A percentile compares a stretch with the other conserved stretches of the same genome.
phyloP scores from a whole-genome alignment of 371 early-diverging fungal species.

The Syncephalastrum monosporum region DNA sequence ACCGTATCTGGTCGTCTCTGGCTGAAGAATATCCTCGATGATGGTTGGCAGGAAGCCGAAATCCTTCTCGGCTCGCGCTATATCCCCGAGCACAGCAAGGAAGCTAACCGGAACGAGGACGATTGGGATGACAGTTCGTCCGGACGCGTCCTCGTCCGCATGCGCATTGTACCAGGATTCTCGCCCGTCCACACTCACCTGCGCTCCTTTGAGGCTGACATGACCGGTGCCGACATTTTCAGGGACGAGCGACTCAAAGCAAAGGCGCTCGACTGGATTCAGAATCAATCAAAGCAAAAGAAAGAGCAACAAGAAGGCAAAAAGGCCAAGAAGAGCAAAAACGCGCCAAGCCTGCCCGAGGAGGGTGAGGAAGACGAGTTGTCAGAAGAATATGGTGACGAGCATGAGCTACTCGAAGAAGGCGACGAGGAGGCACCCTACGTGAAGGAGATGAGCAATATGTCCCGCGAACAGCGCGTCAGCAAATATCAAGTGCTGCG shows the following conservation, averaged over 20 bases:
- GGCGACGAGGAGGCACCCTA: conserved; percentile 17
- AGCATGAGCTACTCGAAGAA: conserved; percentile 8
- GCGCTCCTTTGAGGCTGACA: conserved; percentile 27
- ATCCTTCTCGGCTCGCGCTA: conserved; percentile 22
- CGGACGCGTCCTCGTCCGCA: conserved; percentile 25
- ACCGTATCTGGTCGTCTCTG: conserved; percentile 40
- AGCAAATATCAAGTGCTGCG: conserved; percentile 32
- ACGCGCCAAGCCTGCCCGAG: conserved; percentile 14
- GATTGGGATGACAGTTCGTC: conserved; percentile 27
- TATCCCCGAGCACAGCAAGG: conserved; percentile 25
- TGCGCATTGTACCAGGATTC: conserved; percentile 37
- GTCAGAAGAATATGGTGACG: conserved; percentile 29
- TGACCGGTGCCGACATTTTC: conserved; percentile 43
- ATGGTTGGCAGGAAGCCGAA: conserved; percentile 31
- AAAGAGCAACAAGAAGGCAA: conserved; percentile 1
- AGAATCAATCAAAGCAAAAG: conserved; percentile 19
- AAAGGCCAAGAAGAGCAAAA: conserved; percentile 12
- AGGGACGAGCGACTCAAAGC: conserved; percentile 23
- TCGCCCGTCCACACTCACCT: conserved; percentile 41
- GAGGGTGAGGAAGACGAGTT: conserved; percentile 5
- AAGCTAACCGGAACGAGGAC: conserved; percentile 38
- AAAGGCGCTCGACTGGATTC: conserved; percentile 36
- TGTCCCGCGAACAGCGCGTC: conserved; percentile 18
- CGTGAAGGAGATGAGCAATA: conserved; percentile 21
- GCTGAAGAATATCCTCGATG: conserved; percentile 29